Evolutionary conservation across 75 land plant species (phyloP), one percentile per base, ranked within the genome.

Genomic region (Pinus albicaulis): DNA sequence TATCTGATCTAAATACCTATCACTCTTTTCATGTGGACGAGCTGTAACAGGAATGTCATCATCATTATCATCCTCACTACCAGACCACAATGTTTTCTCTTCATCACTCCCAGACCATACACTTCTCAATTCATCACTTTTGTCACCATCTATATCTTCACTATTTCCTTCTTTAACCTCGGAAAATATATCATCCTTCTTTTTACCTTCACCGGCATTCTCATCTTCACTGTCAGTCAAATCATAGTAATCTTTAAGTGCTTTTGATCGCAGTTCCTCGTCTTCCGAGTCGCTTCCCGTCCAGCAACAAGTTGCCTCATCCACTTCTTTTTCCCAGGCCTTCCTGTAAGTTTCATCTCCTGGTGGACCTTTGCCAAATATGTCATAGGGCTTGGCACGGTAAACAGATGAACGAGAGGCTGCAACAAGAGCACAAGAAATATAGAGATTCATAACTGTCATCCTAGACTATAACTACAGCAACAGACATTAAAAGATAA

Each of bases 21-120:
- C 93, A 69, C 90, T 88, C 10, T 44, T 66, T 58, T 84, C 90
- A 80, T 88, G 84, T 41, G 90, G 90, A 56, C 79, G 70, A 4
- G 93, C 73, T 19, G 86, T 84, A 41, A 84, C 81, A 15, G 93
- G 90, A 59, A 82, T 76, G 73, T 91, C 93, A 65, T 86, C 86
- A 22, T 88, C 90, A 61, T 82, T 83, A 74, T 88, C 91, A 56
- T 69, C 59, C 69, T 91, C 93, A 59, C 84, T 80, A 16, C 83
- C 93, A 28, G 91, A 86, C 93, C 93, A 91, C 23, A 88, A 44
- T 73, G 61, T 66, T 55, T 76, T 71, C 25, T 91, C 93, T 66
- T 70, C 56, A 62, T 58, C 69, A 31, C 93, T 91, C 25, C 80
- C 88, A 59, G 93, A 84, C 84, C 84, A 86, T 1, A 91, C 82